A percentile compares a stretch with the other conserved stretches of the same genome.
phyloP scores from a whole-genome alignment of 495 filamentous ascomycete species.

The Penicillium pulvis region DNA sequence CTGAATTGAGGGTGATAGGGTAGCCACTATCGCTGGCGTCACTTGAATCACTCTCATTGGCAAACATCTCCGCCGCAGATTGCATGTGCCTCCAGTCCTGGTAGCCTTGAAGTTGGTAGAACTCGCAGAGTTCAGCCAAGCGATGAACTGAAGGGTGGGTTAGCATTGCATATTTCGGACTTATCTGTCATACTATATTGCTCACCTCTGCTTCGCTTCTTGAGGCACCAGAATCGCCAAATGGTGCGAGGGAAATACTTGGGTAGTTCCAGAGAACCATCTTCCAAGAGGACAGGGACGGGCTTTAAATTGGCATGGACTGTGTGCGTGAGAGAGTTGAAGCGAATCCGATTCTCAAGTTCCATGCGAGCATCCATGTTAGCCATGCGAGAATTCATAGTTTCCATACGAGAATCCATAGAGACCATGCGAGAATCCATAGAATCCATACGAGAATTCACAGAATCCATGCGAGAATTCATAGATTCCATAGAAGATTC shows the following conservation, averaged over 20 bases:
- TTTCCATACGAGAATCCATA: neutral
- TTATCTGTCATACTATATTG: constrained; percentile 13
- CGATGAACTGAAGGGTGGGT: constrained; percentile 34
- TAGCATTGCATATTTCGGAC: constrained; percentile 15
- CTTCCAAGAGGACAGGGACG: constrained; percentile 36
- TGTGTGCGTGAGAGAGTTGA: constrained; percentile 45
- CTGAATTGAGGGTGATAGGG: constrained; percentile 36
- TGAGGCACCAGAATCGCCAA: constrained; percentile 48
- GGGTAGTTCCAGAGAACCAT: constrained; percentile 41
- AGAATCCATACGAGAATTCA: constrained; percentile 14
- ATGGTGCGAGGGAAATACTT: constrained; percentile 44
- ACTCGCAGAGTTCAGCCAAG: constrained; percentile 44
- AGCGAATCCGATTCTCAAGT: constrained; percentile 40
- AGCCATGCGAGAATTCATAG: constrained; percentile 12
- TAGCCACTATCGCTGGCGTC: constrained; percentile 38
- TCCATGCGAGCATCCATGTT: constrained; percentile 21
- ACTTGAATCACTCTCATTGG: constrained; percentile 41
- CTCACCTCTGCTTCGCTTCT: constrained; percentile 47
- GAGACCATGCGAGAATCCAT: constrained; percentile 16
- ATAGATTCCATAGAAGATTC: constrained; percentile 13
- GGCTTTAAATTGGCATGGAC: constrained; percentile 40
- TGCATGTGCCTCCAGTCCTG: constrained; percentile 43
- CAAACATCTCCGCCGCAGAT: constrained; percentile 28
- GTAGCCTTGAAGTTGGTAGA: constrained; percentile 44
- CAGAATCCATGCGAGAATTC: constrained; percentile 11